Percentiles rank a stretch among this genome's conserved stretches.
These are phyloP conservation scores for Acanthamoeba lenticulata DNA, from an alignment of 208 protist genomes.

Conservation along the genomic window DNA sequence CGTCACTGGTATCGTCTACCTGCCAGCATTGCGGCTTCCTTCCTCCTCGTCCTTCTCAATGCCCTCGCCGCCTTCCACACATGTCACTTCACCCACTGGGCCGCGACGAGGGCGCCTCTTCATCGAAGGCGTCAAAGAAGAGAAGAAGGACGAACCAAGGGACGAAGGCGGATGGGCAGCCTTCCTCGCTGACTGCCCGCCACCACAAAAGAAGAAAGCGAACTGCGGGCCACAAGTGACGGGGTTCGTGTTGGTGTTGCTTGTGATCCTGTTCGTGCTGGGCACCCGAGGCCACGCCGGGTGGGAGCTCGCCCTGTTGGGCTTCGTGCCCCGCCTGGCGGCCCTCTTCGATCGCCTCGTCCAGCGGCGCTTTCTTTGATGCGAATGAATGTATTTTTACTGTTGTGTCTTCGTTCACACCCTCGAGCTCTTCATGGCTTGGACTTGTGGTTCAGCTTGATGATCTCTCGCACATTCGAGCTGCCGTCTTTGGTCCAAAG, in stretches of 20 bases:
- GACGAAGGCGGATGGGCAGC: not conserved
- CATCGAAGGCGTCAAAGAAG: not conserved
- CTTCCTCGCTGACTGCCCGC: not conserved
- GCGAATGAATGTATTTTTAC: not conserved
- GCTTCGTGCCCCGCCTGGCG: not conserved
- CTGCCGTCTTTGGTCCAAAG: not conserved
- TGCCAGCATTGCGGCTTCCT: not conserved
- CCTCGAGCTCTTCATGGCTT: not conserved
- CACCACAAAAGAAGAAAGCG: not conserved
- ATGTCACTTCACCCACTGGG: not conserved
- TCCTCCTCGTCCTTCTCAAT: too few relatives aligned
- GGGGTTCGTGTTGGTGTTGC: slow-evolving; percentile 5
- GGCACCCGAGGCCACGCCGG: not conserved
- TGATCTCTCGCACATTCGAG: slow-evolving; percentile 57
- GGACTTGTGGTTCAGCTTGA: slow-evolving; percentile 30
- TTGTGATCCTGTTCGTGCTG: not conserved
- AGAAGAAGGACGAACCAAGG: not conserved
- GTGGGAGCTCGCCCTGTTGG: not conserved
- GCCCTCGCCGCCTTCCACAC: not conserved
- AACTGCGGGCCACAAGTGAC: not conserved
- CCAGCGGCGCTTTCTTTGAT: slow-evolving; percentile 9
- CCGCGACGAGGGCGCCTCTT: not conserved
- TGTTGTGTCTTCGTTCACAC: not conserved
- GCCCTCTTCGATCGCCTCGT: not conserved
- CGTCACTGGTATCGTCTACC: not conserved